Evolutionary conservation across 1,284 basidiomycete species (phyloP).

Genomic region (Ustilago tritici): DNA sequence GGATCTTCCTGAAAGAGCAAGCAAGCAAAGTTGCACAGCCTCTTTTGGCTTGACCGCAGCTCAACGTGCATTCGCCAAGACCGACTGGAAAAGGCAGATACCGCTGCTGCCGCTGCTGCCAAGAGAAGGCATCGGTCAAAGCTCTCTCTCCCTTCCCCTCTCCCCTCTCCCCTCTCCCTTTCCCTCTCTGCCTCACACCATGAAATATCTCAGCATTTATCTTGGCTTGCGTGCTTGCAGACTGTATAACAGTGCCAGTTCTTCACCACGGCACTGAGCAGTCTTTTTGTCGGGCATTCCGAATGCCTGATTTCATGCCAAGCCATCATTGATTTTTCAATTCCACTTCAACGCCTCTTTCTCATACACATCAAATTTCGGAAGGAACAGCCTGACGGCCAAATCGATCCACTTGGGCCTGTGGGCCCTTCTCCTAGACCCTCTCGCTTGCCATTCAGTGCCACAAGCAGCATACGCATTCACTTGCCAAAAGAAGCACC

Average conservation of each 20-base stretch:
- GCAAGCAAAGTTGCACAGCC: neutral
- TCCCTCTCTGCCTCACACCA: neutral
- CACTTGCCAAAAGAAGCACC: neutral
- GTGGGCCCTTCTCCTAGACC: neutral
- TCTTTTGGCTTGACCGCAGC: conserved; percentile 7
- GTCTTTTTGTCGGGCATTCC: neutral
- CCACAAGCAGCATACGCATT: neutral
- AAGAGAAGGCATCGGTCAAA: neutral
- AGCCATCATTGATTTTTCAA: neutral
- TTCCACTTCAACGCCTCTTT: neutral
- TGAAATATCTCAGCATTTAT: conserved; percentile 7
- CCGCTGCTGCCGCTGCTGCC: neutral
- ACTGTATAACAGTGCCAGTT: neutral
- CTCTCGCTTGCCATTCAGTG: neutral
- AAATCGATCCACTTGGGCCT: neutral
- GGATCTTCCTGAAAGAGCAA: neutral
- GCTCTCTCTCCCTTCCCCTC: neutral
- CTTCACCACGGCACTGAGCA: neutral
- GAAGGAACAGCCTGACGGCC: conserved; percentile 1
- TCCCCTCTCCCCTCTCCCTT: no score
- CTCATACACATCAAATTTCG: neutral
- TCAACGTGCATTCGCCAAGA: conserved; percentile 2
- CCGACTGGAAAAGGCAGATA: neutral
- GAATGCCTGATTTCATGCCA: conserved; percentile 7
- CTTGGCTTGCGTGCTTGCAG: neutral